phyloP scores from a whole-genome alignment of 768 basidiomycete genomes.

The Suillus sp. region DNA sequence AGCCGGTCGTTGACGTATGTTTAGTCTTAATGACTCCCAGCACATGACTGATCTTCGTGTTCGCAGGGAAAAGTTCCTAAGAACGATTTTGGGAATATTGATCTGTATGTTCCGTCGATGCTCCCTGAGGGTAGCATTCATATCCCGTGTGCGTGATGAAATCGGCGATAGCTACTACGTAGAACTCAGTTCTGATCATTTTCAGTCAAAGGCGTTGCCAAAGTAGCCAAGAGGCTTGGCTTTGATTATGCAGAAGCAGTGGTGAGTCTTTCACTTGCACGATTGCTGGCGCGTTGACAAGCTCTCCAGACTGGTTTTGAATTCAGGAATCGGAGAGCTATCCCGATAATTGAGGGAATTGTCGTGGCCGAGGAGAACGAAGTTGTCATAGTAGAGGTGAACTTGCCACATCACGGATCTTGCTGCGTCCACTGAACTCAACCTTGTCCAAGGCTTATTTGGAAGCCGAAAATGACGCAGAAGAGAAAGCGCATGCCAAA shows the following conservation, averaged over 20 bases:
- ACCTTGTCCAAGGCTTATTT: constrained; percentile 68
- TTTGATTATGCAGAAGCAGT: constrained; percentile 95
- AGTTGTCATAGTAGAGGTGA: constrained; percentile 70
- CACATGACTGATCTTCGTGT: constrained; percentile 13
- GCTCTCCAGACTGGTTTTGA: constrained; percentile 84
- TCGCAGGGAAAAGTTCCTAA: constrained; percentile 87
- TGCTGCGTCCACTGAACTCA: constrained; percentile 6
- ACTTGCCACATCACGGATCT: constrained; percentile 21
- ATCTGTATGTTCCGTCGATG: constrained; percentile 95
- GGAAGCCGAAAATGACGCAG: constrained; percentile 76
- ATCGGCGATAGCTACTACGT: constrained; percentile 16
- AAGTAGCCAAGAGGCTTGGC: constrained; percentile 83
- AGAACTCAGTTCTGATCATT: constrained; percentile 17
- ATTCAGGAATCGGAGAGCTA: constrained; percentile 89
- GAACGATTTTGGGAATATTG: constrained; percentile 96
- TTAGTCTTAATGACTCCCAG: constrained; percentile 10
- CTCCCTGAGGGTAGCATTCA: constrained; percentile 85
- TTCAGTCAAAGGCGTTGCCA: constrained; percentile 82
- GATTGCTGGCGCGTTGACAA: constrained; percentile 11
- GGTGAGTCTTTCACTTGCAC: constrained; percentile 52
- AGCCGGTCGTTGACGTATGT: constrained; percentile 78
- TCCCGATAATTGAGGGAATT: constrained; percentile 82
- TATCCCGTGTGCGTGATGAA: constrained; percentile 75
- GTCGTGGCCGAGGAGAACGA: constrained; percentile 87
- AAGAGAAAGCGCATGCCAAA: constrained; percentile 75